phyloP scores from a whole-genome alignment of 2,329 filamentous ascomycete species.

The Paecilomyces formosus region DNA sequence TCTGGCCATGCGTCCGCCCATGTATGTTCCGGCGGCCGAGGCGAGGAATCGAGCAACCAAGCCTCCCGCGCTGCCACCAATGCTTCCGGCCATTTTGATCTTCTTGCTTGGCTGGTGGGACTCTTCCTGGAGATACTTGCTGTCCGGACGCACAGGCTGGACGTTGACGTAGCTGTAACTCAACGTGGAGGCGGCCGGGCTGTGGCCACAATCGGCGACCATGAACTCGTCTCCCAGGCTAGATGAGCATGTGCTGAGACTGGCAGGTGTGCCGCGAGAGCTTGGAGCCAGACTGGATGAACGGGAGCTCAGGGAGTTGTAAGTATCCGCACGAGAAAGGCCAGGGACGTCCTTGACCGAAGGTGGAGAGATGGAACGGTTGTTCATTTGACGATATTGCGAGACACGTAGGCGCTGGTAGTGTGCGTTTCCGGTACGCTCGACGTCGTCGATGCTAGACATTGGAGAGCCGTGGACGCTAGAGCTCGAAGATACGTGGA shows the following conservation, averaged over 20 bases:
- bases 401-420: constrained; percentile 29
- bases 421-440: constrained; percentile 24
- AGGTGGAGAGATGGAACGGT: constrained; percentile 35
- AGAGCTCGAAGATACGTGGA: constrained; percentile 18
- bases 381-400: constrained; percentile 21
- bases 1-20: constrained; percentile 29
- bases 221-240: constrained; percentile 26
- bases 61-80: constrained; percentile 20
- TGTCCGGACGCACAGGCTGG: constrained; percentile 17
- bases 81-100: constrained; percentile 24
- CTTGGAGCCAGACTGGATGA: constrained; percentile 38
- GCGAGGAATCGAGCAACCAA: constrained; percentile 37
- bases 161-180: constrained; percentile 29
- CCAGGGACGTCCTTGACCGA: constrained; percentile 37
- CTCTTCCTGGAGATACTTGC: constrained; percentile 22
- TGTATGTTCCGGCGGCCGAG: constrained; percentile 35
- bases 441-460: constrained; percentile 20
- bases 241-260: constrained; percentile 31
- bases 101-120: constrained; percentile 34
- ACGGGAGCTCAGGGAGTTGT: constrained; percentile 34
- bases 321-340: constrained; percentile 34
- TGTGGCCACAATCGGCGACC: constrained; percentile 24
- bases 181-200: constrained; percentile 23
- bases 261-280: constrained; percentile 36
- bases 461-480: constrained; percentile 22